phyloP scores from a whole-genome alignment of 192 early-diverging fungal genomes.

The Entophlyctis luteolus region DNA sequence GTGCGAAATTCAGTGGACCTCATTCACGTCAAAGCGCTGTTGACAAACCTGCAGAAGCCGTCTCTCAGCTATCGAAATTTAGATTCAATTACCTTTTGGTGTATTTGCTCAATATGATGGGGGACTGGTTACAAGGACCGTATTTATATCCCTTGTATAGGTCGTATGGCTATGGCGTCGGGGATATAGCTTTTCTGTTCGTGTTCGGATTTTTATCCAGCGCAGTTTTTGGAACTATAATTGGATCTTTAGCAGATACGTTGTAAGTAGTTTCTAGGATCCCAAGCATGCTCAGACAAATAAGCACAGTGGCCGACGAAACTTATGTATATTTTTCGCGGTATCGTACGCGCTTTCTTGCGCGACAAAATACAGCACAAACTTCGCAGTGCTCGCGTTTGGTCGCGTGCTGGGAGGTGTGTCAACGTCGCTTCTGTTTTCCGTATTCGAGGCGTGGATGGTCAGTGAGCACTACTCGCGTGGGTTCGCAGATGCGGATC shows the following conservation, averaged over 20 bases:
- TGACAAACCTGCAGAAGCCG: background rate
- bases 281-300: constrained; percentile 29
- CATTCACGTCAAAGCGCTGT: no score
- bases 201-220: constrained; percentile 68
- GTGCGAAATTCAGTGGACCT: no score
- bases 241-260: constrained; percentile 67
- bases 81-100: background rate
- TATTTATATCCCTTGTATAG: constrained; percentile 67
- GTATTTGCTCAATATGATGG: constrained; percentile 10
- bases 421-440: constrained; percentile 45
- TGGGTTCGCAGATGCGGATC: constrained; percentile 47
- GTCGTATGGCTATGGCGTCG: constrained; percentile 52
- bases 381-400: constrained; percentile 34
- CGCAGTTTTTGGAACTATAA: constrained; percentile 65
- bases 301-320: constrained; percentile 40
- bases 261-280: background rate
- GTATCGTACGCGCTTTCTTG: constrained; percentile 39
- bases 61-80: background rate
- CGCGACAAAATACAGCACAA: constrained; percentile 32
- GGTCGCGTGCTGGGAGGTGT: constrained; percentile 49
- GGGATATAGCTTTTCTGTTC: constrained; percentile 64
- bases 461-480: constrained; percentile 34
- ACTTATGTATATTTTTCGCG: constrained; percentile 36
- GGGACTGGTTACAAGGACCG: constrained; percentile 45
- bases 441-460: constrained; percentile 54